phyloP scores from a whole-genome alignment of 192 early-diverging fungal genomes.

The Kickxella alabastrina region DNA sequence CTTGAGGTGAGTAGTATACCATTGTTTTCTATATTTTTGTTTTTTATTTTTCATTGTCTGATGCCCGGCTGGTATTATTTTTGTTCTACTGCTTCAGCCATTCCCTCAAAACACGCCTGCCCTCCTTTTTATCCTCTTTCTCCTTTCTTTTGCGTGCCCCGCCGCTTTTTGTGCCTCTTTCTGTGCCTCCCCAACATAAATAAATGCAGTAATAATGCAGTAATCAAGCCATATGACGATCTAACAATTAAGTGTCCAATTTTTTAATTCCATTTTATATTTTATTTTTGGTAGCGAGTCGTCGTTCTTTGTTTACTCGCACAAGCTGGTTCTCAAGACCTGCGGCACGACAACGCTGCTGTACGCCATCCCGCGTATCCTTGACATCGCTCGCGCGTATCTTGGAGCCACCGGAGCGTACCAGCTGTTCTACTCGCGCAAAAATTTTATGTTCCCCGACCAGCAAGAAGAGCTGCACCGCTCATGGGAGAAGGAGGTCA shows the following conservation, averaged over 20 bases:
- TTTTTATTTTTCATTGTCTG: not conserved
- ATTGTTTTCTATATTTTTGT: too few relatives aligned
- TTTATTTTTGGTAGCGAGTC: constrained; percentile 66
- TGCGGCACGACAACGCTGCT: constrained; percentile 96
- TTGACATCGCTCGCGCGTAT: constrained; percentile 71
- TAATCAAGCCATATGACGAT: too few relatives aligned
- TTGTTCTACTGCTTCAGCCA: too few relatives aligned
- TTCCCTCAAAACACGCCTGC: too few relatives aligned
- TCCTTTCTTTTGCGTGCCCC: too few relatives aligned
- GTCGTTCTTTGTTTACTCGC: constrained; percentile 96
- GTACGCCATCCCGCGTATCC: constrained; percentile 78
- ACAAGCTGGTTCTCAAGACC: constrained; percentile 94
- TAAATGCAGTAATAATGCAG: too few relatives aligned
- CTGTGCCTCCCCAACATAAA: too few relatives aligned
- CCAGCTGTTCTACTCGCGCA: constrained; percentile 93
- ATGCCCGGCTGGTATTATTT: too few relatives aligned
- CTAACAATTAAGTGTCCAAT: not conserved
- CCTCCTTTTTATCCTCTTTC: too few relatives aligned
- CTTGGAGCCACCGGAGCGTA: constrained; percentile 57
- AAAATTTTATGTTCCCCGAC: constrained; percentile 95
- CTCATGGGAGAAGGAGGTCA: constrained; percentile 88
- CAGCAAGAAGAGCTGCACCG: constrained; percentile 83
- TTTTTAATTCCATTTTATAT: not conserved
- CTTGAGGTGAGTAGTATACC: constrained; percentile 58
- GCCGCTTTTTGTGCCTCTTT: too few relatives aligned